Percentiles rank a stretch among this genome's conserved stretches.
Evolutionary conservation across 148 eudicot species (phyloP).

Genomic region (Spergularia bocconei): DNA sequence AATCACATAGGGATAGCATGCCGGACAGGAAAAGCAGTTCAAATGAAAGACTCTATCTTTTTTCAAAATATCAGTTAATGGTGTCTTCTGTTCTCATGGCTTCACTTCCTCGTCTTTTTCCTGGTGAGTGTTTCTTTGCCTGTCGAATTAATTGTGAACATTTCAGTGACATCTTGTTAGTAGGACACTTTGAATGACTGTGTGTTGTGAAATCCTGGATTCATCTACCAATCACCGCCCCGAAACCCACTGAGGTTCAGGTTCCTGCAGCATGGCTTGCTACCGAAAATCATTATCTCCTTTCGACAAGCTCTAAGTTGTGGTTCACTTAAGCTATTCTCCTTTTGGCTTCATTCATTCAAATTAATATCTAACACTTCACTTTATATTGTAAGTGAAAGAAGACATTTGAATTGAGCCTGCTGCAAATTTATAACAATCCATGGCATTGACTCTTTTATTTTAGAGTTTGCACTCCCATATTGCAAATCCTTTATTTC

Average conservation of each 20-base stretch:
- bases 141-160: background rate
- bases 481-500: too few relatives aligned
- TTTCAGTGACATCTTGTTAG: background rate
- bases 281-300: too few relatives aligned
- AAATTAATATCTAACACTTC: too few relatives aligned
- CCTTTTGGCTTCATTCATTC: too few relatives aligned
- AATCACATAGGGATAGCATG: conserved; percentile 36
- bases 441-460: too few relatives aligned
- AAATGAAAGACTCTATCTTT: conserved; percentile 42
- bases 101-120: conserved; percentile 81
- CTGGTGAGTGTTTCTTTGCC: conserved; percentile 49
- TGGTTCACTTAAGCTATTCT: too few relatives aligned
- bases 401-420: too few relatives aligned
- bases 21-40: conserved; percentile 32
- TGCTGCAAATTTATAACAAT: too few relatives aligned
- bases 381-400: too few relatives aligned
- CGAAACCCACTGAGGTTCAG: background rate
- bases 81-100: conserved; percentile 86
- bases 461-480: too few relatives aligned
- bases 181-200: background rate
- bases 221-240: background rate
- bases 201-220: background rate
- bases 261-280: background rate
- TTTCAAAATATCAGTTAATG: conserved; percentile 67
- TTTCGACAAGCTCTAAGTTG: background rate